Evolutionary conservation across 2,329 filamentous ascomycete species (phyloP), one percentile per base, ranked within the genome.

Genomic region (Curvularia lunata): DNA sequence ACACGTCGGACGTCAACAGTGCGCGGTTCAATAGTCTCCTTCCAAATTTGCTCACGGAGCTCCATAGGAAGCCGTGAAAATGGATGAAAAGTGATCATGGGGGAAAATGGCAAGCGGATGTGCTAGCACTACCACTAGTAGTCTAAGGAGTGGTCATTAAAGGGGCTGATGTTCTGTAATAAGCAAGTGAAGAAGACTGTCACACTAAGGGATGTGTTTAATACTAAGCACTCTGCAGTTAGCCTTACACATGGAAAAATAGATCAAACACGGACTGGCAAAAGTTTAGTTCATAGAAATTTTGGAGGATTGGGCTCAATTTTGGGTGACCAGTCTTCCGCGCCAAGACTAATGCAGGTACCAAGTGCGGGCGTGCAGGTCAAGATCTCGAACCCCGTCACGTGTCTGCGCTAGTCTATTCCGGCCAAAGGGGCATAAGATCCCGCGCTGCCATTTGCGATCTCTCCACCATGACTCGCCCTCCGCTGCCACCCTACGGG

Each of bases 1-100:
- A 40, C 18, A 37, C 54, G 48, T 3, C 55, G 53, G 46, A 67
- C 52, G 16, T 63, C 58, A 28, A 65, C 62, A 1, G 41, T 48
- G 9, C 58, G 62, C 30, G 64, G 58, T 38, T 62, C 52, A 3
- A 59, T 53, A 0, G 62, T 62, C 37, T 52, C 27, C 38, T 58
- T 61, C 64, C 62, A 67, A 42, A 65, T 61, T 8, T 21, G 16
- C 8, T 57, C 30, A 25, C 62, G 60, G 6, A 67, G 54, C 25
- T 63, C 60, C 7, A 49, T 23, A 25, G 62, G 56, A 6, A 67
- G 42, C 5, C 42, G 47, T 0, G 59, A 56, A 28, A 66, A 64
- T 23, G 56, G 56, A 47, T 62, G 51, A 43, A 66, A 66, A 18
- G 56, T 58, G 18, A 50, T 12, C 56, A 59, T 56, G 54, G 9